Percentiles rank a stretch among this genome's conserved stretches.
Evolutionary conservation across 2,329 filamentous ascomycete species (phyloP).

Genomic region (Lojkania enalia): DNA sequence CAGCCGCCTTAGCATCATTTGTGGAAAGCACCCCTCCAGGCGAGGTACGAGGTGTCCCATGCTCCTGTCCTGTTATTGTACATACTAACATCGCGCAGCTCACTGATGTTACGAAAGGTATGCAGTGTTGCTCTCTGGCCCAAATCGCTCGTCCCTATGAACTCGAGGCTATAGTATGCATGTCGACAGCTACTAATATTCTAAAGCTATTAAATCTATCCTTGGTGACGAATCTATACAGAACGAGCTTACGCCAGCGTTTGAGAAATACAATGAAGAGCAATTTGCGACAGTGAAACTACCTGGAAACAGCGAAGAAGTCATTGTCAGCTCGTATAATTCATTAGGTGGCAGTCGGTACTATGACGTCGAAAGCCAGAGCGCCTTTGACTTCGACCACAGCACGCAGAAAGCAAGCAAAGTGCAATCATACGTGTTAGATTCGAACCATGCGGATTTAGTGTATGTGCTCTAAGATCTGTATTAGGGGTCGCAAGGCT

Average conservation of each 20-base stretch:
- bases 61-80: slow-evolving; percentile 9
- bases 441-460: slow-evolving; percentile 75
- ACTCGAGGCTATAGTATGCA: no score
- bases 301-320: slow-evolving; percentile 77
- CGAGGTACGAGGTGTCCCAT: slow-evolving; percentile 68
- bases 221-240: slow-evolving; percentile 71
- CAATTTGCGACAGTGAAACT: slow-evolving; percentile 89
- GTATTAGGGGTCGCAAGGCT: background rate
- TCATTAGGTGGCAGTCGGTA: slow-evolving; percentile 79
- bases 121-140: no score
- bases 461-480: slow-evolving; percentile 58
- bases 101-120: slow-evolving; percentile 85
- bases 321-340: slow-evolving; percentile 85
- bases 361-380: slow-evolving; percentile 86
- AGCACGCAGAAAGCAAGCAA: slow-evolving; percentile 80
- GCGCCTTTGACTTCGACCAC: slow-evolving; percentile 88
- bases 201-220: slow-evolving; percentile 83
- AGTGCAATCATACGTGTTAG: slow-evolving; percentile 76
- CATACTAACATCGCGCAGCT: slow-evolving; percentile 60
- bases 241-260: slow-evolving; percentile 76
- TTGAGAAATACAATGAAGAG: slow-evolving; percentile 94
- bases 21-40: slow-evolving; percentile 93
- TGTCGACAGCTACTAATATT: slow-evolving; percentile 6
- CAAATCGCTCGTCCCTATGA: no score
- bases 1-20: slow-evolving; percentile 67